Percentiles rank a stretch among this genome's conserved stretches.
Conservation (phyloP, 768 basidiomycete species). For the Pleurotus citrinopileatus region DNA sequence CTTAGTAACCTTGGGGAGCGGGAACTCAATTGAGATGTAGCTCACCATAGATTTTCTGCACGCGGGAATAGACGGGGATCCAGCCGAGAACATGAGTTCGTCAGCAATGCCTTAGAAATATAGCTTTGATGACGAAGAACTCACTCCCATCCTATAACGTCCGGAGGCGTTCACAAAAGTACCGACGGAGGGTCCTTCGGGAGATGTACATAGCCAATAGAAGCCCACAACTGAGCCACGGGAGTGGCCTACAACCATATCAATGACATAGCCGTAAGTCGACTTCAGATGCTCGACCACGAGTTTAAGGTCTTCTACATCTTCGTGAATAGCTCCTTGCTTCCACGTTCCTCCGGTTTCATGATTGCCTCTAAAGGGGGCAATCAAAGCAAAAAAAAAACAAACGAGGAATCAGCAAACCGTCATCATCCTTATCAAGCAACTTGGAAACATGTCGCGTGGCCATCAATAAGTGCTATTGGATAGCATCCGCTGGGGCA, state of each 20-base stretch:
- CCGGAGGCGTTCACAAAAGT: constrained; percentile 75
- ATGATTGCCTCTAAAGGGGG: constrained; percentile 59
- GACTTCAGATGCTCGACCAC: constrained; percentile 62
- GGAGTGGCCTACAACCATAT: constrained; percentile 75
- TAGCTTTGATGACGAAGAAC: constrained; percentile 23
- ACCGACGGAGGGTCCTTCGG: constrained; percentile 52
- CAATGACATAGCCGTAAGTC: constrained; percentile 63
- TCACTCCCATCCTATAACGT: constrained; percentile 76
- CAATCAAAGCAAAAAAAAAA: background rate
- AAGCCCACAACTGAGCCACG: constrained; percentile 68
- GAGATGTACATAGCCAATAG: constrained; percentile 64
- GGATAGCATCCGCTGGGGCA: background rate
- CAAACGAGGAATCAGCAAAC: background rate
- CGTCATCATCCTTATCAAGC: constrained; percentile 4
- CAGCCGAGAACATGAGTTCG: background rate
- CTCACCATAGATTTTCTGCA: constrained; percentile 43
- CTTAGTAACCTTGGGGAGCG: too few relatives aligned
- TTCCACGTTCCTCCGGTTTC: constrained; percentile 71
- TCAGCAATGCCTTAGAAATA: constrained; percentile 1
- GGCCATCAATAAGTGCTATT: background rate
- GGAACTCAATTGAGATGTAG: constrained; percentile 12
- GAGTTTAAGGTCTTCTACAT: constrained; percentile 61
- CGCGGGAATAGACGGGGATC: constrained; percentile 9
- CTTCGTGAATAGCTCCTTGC: constrained; percentile 55
- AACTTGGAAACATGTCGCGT: constrained; percentile 1